Evolutionary conservation across 441 rosid species (phyloP).

Genomic region (Euphorbia celastroides): DNA sequence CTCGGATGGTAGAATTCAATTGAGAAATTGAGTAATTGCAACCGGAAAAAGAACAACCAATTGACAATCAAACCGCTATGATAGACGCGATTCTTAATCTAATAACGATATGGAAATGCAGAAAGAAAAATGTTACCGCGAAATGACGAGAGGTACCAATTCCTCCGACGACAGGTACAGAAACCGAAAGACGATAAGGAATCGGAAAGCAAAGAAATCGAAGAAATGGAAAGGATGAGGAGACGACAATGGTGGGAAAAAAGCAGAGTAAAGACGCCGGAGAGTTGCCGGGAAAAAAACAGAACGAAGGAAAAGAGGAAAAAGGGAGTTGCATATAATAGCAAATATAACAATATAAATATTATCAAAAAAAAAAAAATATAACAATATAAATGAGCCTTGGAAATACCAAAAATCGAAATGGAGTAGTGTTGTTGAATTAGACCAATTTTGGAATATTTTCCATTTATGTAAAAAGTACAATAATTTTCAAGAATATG

Average conservation of each 20-base stretch:
- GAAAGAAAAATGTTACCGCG: slow-evolving; percentile 5
- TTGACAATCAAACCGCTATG: background rate
- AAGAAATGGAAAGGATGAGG: background rate
- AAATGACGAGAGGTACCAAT: background rate
- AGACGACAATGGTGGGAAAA: background rate
- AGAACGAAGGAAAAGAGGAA: background rate
- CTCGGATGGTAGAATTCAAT: background rate
- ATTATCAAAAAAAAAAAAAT: no score
- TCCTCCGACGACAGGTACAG: background rate
- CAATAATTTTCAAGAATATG: no score
- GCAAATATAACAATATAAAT: background rate
- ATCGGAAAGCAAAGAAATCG: background rate
- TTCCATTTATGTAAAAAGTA: background rate
- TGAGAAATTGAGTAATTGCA: background rate
- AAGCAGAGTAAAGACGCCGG: background rate
- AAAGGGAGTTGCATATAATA: background rate
- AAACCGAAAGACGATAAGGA: background rate
- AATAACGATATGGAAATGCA: background rate
- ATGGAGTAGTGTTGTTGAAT: background rate
- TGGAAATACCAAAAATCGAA: background rate
- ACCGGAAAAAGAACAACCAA: background rate
- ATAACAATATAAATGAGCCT: slow-evolving; percentile 8
- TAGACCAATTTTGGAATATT: background rate
- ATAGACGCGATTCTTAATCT: background rate
- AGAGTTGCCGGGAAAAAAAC: background rate